Evolutionary conservation across 2,329 filamentous ascomycete species (phyloP).

Genomic region (Phialocephala subalpina): DNA sequence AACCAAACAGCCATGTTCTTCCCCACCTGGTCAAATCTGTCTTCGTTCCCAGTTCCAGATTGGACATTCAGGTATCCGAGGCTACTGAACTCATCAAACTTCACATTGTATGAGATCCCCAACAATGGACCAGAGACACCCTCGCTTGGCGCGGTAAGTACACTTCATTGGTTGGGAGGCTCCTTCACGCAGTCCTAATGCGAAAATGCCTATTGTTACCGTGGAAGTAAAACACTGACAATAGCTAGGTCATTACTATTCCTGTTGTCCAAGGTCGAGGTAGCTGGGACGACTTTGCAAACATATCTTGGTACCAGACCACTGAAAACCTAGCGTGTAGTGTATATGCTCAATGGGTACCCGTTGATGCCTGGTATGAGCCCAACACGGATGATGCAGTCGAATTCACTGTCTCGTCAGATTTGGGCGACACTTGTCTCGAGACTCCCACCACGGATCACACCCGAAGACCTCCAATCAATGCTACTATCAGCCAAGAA

Average conservation of each 20-base stretch:
- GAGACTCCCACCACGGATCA: not conserved
- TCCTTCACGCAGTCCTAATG: not conserved
- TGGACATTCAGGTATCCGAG: constrained; percentile 11
- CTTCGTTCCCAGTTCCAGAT: constrained; percentile 4
- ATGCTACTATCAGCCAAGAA: constrained; percentile 7
- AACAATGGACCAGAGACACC: not conserved
- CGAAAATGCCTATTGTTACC: no score
- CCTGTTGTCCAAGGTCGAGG: not conserved
- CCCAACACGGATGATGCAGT: constrained; percentile 10
- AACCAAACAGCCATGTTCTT: constrained; percentile 4
- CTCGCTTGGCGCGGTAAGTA: constrained; percentile 6
- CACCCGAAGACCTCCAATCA: not conserved
- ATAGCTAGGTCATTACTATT: not conserved
- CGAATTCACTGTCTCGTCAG: not conserved
- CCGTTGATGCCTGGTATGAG: constrained; percentile 9
- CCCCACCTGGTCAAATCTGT: not conserved
- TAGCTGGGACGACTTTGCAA: not conserved
- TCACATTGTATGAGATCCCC: constrained; percentile 6
- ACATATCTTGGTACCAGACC: constrained; percentile 5
- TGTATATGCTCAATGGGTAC: constrained; percentile 15
- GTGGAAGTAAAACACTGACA: not conserved
- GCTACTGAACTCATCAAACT: constrained; percentile 2
- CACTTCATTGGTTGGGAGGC: not conserved
- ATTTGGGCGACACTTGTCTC: constrained; percentile 10
- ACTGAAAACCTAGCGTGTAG: constrained; percentile 11